phyloP scores from a whole-genome alignment of 2,329 filamentous ascomycete species.

The Fusarium anguioides region DNA sequence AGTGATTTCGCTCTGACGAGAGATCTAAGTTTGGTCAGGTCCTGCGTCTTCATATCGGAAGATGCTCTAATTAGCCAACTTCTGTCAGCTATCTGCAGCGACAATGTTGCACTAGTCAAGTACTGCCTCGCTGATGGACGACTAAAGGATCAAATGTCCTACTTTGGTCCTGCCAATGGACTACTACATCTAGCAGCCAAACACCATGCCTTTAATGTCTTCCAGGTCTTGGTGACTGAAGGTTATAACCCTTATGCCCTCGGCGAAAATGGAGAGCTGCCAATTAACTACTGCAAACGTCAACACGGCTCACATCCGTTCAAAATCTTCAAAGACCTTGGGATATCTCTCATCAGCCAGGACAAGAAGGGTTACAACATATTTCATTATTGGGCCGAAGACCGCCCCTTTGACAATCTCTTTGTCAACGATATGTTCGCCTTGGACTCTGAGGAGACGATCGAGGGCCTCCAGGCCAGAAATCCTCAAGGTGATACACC shows the following conservation, averaged over 20 bases:
- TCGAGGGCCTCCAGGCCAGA: background rate
- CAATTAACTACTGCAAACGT: background rate
- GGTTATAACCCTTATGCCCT: background rate
- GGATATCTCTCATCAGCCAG: background rate
- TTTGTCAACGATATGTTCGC: background rate
- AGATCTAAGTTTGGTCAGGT: background rate
- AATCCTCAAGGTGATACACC: background rate
- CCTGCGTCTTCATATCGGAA: background rate
- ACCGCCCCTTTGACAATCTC: background rate
- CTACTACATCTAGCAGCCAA: background rate
- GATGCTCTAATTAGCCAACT: background rate
- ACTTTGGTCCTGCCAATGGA: rapidly evolving
- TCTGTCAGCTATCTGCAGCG: background rate
- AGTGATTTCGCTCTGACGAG: background rate
- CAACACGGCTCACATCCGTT: background rate
- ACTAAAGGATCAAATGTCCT: background rate
- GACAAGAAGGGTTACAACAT: background rate
- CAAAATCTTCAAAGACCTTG: background rate
- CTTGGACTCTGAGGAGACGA: background rate
- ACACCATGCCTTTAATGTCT: rapidly evolving
- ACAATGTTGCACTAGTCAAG: rapidly evolving
- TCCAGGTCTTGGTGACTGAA: background rate
- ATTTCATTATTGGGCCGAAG: background rate
- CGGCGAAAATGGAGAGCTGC: rapidly evolving
- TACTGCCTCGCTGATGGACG: background rate